Evolutionary conservation across 495 filamentous ascomycete species (phyloP).

Genomic region (Talaromyces wortmannii): DNA sequence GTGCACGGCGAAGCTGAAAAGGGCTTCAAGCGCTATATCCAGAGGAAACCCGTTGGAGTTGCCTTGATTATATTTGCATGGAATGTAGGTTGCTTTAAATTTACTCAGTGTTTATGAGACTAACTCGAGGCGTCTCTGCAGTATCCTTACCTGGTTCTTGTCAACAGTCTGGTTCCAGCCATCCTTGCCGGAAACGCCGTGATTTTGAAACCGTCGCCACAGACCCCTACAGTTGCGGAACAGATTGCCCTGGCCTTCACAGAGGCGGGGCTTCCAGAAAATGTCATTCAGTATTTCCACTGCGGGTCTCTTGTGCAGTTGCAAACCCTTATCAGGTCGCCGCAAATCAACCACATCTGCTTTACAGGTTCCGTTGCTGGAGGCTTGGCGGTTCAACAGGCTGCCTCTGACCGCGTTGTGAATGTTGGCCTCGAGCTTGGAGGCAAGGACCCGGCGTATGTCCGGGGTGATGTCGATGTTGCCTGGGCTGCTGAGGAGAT

Average conservation of each 20-base stretch:
- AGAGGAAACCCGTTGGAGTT: constrained; percentile 77
- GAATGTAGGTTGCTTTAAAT: constrained; percentile 59
- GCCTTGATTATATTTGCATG: constrained; percentile 87
- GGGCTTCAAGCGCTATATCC: constrained; percentile 83
- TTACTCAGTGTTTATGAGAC: constrained; percentile 3
- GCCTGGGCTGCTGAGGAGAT: constrained; percentile 89
- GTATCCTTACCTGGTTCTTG: constrained; percentile 89
- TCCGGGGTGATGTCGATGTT: constrained; percentile 78
- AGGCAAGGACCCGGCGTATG: constrained; percentile 89
- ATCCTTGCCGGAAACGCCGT: constrained; percentile 82
- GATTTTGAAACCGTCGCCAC: constrained; percentile 88
- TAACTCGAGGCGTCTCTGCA: constrained; percentile 16
- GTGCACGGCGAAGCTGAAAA: constrained; percentile 73
- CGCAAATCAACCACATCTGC: constrained; percentile 68
- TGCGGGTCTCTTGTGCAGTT: constrained; percentile 66
- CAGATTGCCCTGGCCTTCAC: constrained; percentile 67
- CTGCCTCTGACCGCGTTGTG: constrained; percentile 71
- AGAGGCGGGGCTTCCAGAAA: constrained; percentile 69
- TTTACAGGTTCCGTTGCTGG: constrained; percentile 93
- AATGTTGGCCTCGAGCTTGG: constrained; percentile 84
- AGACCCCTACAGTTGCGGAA: constrained; percentile 86
- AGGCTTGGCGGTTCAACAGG: constrained; percentile 76
- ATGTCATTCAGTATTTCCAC: constrained; percentile 86
- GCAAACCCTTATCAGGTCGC: constrained; percentile 65
- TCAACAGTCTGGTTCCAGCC: constrained; percentile 86